These are phyloP conservation scores for Ensete glaucum DNA, from an alignment of 176 grass and related monocot species.

Conservation along the genomic window DNA sequence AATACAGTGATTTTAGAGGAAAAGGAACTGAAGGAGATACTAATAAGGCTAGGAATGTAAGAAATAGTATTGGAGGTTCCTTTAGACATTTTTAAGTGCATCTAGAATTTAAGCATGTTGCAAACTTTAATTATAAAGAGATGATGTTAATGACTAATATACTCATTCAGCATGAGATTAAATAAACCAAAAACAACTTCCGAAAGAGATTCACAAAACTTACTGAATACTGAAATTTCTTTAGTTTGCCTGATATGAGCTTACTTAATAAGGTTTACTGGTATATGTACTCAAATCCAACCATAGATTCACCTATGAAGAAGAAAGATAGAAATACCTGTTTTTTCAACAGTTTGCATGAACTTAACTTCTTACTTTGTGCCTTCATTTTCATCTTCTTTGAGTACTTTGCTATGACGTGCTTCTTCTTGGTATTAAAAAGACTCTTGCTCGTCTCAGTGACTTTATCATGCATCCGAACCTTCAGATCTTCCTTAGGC, in stretches of 20 bases:
- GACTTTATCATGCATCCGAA: neutral
- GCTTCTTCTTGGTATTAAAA: conserved; percentile 9
- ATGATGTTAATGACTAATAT: too few relatives aligned
- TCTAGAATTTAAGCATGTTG: too few relatives aligned
- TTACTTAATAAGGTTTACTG: neutral
- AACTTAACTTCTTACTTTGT: conserved; percentile 3
- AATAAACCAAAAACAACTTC: neutral
- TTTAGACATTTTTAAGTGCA: too few relatives aligned
- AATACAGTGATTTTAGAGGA: neutral
- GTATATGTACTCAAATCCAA: neutral
- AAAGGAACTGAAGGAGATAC: too few relatives aligned
- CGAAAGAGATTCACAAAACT: neutral
- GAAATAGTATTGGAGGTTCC: too few relatives aligned
- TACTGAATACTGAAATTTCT: neutral
- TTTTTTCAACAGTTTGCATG: conserved; percentile 1
- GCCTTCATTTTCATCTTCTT: conserved; percentile 7
- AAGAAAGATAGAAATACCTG: conserved; percentile 4
- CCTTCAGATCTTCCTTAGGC: neutral
- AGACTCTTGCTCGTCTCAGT: neutral
- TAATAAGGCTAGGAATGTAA: too few relatives aligned
- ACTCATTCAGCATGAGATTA: neutral
- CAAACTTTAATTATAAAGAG: too few relatives aligned
- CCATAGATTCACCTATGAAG: neutral
- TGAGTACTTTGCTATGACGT: neutral
- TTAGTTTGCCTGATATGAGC: neutral